Conservation (phyloP, 495 filamentous ascomycete species). For the Beverwykella pulmonaria region DNA sequence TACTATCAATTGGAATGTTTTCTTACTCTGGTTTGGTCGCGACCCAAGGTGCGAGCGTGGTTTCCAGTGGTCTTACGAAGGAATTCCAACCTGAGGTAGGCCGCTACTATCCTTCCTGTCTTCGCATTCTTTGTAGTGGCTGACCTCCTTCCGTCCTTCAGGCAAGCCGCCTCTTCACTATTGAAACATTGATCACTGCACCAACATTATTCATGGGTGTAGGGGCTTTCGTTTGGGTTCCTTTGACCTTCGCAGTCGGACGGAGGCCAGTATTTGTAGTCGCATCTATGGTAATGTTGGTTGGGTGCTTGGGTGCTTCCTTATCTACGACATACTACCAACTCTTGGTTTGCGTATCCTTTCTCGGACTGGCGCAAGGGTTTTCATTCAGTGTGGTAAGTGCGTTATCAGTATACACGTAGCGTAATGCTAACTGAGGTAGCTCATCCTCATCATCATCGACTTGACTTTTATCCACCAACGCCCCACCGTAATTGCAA, state of each 20-base stretch:
- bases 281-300: conserved; percentile 3
- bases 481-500: conserved; percentile 23
- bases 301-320: conserved; percentile 11
- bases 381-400: conserved; percentile 20
- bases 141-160: background rate
- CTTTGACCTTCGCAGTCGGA: conserved; percentile 21
- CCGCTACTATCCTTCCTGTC: background rate
- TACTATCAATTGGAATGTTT: conserved; percentile 3
- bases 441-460: conserved; percentile 28
- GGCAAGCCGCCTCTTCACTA: conserved; percentile 3
- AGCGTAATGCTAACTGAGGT: background rate
- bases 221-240: conserved; percentile 27
- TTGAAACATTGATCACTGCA: conserved; percentile 12
- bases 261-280: conserved; percentile 22
- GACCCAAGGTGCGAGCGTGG: background rate
- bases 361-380: conserved; percentile 22
- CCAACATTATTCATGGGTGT: conserved; percentile 30
- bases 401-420: background rate
- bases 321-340: background rate
- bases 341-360: conserved; percentile 9
- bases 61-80: background rate
- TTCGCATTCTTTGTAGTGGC: background rate
- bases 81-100: conserved; percentile 6
- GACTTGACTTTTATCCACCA: conserved; percentile 33
- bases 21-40: background rate